A percentile compares a stretch with the other conserved stretches of the same genome.
Conservation (phyloP, 176 grass and related monocot species). For the Calamus simplicifolius region DNA sequence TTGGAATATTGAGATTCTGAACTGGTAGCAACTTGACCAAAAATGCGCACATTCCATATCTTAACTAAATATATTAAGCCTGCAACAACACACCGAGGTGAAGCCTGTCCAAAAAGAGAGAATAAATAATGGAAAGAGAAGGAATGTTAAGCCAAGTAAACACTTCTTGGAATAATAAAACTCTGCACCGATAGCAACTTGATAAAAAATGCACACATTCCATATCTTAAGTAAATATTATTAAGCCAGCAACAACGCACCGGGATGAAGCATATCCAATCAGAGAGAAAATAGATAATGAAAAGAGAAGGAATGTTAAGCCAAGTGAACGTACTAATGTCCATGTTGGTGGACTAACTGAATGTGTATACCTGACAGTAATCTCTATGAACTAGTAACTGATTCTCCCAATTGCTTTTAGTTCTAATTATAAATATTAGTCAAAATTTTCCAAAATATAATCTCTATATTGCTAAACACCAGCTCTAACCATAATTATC, state of each 20-base stretch:
- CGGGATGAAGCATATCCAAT: slow-evolving; percentile 31
- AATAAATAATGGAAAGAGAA: too few species aligned
- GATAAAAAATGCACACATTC: slow-evolving; percentile 44
- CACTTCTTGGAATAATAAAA: slow-evolving; percentile 50
- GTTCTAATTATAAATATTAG: too few species aligned
- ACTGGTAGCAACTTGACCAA: slow-evolving; percentile 31
- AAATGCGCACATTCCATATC: slow-evolving; percentile 66
- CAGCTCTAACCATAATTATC: too few species aligned
- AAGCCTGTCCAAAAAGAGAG: slow-evolving; percentile 26
- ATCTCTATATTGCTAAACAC: too few species aligned
- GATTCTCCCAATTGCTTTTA: too few species aligned
- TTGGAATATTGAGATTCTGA: slow-evolving; percentile 39
- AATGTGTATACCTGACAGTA: too few species aligned
- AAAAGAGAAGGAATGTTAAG: too few species aligned
- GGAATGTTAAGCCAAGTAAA: slow-evolving; percentile 25
- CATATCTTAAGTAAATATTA: slow-evolving; percentile 54
- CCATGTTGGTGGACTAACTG: too few species aligned
- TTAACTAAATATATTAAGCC: slow-evolving; percentile 39
- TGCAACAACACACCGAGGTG: slow-evolving; percentile 25
- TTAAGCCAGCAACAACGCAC: slow-evolving; percentile 33
- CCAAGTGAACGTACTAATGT: too few species aligned
- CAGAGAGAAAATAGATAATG: background rate
- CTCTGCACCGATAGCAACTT: slow-evolving; percentile 32
- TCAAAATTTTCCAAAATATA: too few species aligned
- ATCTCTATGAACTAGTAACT: too few species aligned